A percentile compares a stretch with the other conserved stretches of the same genome.
Conservation (phyloP, 306 rosid species). For the Quercus robur region DNA sequence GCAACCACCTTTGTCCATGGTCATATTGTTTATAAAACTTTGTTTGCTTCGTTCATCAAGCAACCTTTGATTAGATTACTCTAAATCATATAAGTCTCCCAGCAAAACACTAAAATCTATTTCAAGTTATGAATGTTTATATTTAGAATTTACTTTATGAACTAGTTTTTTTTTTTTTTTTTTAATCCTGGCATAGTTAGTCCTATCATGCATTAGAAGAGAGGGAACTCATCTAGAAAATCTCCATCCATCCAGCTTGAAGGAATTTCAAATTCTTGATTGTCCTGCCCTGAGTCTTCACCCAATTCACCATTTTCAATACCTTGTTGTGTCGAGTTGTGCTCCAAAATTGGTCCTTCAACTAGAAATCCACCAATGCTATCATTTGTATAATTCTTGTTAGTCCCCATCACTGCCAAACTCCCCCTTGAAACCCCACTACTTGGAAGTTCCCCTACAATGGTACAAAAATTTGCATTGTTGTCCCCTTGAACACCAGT, state of each 20-base stretch:
- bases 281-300: background rate
- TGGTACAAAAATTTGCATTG: background rate
- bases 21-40: no score
- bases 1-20: no score
- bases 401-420: background rate
- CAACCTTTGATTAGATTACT: no score
- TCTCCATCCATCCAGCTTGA: background rate
- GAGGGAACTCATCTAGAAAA: background rate
- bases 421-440: background rate
- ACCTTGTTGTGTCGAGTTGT: background rate
- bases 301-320: background rate
- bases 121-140: no score
- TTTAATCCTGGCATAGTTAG: no score
- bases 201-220: background rate
- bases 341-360: background rate
- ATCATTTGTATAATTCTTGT: background rate
- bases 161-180: no score
- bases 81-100: no score
- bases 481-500: background rate
- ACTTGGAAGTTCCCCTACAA: background rate
- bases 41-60: no score
- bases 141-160: no score
- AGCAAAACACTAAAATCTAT: no score
- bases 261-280: background rate
- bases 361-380: background rate